Evolutionary conservation across 1,284 basidiomycete species (phyloP), one percentile per base, ranked within the genome.

Genomic region (Exobasidium rhododendri): DNA sequence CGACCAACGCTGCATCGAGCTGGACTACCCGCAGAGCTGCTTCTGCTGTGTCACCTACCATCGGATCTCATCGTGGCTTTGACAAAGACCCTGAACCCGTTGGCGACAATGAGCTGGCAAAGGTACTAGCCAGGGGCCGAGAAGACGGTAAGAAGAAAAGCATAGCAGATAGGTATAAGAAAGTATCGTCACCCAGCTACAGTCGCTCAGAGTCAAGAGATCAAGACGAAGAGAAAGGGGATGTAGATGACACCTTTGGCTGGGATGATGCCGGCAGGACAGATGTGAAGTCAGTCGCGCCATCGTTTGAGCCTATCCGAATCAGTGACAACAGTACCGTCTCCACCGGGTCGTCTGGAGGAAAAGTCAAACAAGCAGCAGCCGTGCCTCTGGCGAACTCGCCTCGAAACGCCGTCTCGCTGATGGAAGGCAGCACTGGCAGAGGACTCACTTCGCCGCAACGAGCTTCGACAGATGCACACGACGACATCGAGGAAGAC

Each of bases 61-160:
- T 43, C 30, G 49, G n/a, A 22, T 29, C 17, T 31, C 44, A 26
- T 28, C 51, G 52, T 13, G 4, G 26, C 20, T 54, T 56, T 14
- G 72, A 74, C 46, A 64, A 64, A 50, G 72, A 74, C 30, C 67
- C 72, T 11, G 59, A 66, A 11, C 68, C 70, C 0, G 70, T 74
- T 4, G 66, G 68, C 10, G 72, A 74, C 17, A 71, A 74, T 49
- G 72, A 74, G 64, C 61, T 74, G 59, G 70, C 72, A 44, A 70
- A 71, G 64, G 72, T 74, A 59, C 65, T 74, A 20, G 66, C 68
- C 3, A 62, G 70, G 3, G 69, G 69, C 11, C 44, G 45, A n/a
- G 46, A 61, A 22, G 55, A 58, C 22, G 32, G 11, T 17, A 28
- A 10, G 20, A 32, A 29, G 59, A n/a, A 5, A 20, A 49, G n/a